These are phyloP conservation scores for Podospora comata DNA, from an alignment of 495 filamentous ascomycete species.

Conservation along the genomic window DNA sequence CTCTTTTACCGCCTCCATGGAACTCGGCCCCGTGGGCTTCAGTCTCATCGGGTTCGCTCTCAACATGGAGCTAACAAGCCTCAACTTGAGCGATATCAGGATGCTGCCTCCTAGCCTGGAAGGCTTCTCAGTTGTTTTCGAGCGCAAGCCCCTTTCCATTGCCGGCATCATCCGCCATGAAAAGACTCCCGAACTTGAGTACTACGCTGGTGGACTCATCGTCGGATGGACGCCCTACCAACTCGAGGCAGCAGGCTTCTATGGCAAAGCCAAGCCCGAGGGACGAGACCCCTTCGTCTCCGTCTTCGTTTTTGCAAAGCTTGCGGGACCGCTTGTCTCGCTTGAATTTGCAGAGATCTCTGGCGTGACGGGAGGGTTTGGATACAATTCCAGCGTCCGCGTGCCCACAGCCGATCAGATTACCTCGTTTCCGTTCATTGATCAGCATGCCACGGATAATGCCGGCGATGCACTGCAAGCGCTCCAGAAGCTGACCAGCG, in stretches of 20 bases:
- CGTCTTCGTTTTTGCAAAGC: slow-evolving; percentile 39
- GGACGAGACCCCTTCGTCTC: slow-evolving; percentile 26
- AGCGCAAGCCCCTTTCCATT: slow-evolving; percentile 40
- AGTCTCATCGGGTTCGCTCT: slow-evolving; percentile 36
- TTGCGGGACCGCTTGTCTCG: slow-evolving; percentile 45
- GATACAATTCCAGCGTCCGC: slow-evolving; percentile 41
- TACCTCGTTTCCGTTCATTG: slow-evolving; percentile 41
- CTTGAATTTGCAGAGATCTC: slow-evolving; percentile 43
- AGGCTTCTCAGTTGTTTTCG: slow-evolving; percentile 39
- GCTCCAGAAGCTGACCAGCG: too few relatives aligned
- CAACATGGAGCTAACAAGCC: too few relatives aligned
- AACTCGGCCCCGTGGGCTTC: slow-evolving; percentile 41
- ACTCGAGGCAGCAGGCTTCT: slow-evolving; percentile 42
- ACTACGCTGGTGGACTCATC: slow-evolving; percentile 40
- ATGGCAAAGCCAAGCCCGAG: slow-evolving; percentile 13
- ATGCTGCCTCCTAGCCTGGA: neutral
- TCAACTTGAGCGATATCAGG: too few relatives aligned
- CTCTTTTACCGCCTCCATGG: slow-evolving; percentile 36
- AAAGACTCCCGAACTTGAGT: slow-evolving; percentile 10
- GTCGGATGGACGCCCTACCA: slow-evolving; percentile 37
- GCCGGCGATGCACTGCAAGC: too few relatives aligned
- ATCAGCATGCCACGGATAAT: slow-evolving; percentile 2
- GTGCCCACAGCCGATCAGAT: slow-evolving; percentile 36
- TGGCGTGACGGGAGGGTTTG: slow-evolving; percentile 43
- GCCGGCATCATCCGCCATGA: slow-evolving; percentile 4